Evolutionary conservation across 805 yeast genomes (phyloP).

Genomic region (Monosporozyma unispora): DNA sequence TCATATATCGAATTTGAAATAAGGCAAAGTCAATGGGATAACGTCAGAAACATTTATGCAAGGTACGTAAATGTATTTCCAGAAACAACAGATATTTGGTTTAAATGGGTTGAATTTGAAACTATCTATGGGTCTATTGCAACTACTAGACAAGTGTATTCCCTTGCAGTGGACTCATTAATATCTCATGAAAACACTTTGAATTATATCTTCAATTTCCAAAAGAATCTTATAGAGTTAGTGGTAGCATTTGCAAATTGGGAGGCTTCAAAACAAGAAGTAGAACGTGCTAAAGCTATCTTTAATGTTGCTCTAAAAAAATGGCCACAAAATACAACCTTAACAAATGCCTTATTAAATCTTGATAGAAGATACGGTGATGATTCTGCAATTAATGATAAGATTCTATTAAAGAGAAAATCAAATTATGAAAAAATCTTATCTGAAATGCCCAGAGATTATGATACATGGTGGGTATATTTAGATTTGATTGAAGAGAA

Average conservation of each 20-base stretch:
- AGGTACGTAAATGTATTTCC: constrained; percentile 49
- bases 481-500: constrained; percentile 42
- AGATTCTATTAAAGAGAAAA: constrained; percentile 46
- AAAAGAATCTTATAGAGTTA: constrained; percentile 35
- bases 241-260: constrained; percentile 47
- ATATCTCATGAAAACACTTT: constrained; percentile 10
- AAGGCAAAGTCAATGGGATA: constrained; percentile 49
- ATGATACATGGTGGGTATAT: constrained; percentile 79
- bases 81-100: constrained; percentile 47
- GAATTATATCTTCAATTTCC: constrained; percentile 17
- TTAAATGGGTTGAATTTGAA: constrained; percentile 69
- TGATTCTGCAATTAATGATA: constrained; percentile 41
- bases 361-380: constrained; percentile 64
- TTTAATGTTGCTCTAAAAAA: constrained; percentile 42
- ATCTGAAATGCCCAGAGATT: constrained; percentile 42
- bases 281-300: constrained; percentile 54
- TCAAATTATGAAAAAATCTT: constrained; percentile 45
- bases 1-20: constrained; percentile 66
- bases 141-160: constrained; percentile 53
- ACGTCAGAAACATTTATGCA: constrained; percentile 50
- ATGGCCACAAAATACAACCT: constrained; percentile 32
- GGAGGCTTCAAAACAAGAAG: constrained; percentile 55
- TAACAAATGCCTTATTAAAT: constrained; percentile 39
- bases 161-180: constrained; percentile 53
- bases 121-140: constrained; percentile 38